Base-by-base conservation (phyloP, 2,329 filamentous ascomycete species). In the Mycogone perniciosa region DNA sequence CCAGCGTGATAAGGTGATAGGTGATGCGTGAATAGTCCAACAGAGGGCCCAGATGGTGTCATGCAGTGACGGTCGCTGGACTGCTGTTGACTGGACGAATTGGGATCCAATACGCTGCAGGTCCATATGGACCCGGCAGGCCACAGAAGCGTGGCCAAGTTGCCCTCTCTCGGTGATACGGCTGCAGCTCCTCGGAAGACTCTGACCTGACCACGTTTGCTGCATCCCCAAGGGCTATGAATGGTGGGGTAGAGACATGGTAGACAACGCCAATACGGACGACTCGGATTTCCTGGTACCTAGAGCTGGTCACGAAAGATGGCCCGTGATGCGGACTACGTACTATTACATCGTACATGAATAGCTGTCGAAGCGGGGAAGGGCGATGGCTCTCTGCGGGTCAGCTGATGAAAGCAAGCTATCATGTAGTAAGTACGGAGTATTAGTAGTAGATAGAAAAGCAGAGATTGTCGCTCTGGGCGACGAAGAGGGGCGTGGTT, bases 11-110 rank as follows among this genome's bases (percentile, higher is more conserved):
- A 47, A 44, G 51, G 30, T 45, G 48, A 31, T 34, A 38, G 10
- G 34, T 34, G 33, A 39, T 48, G 48, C 20, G 9, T 48, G 44
- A 48, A 50, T 54, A 46, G 48, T 48, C 41, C 33, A 48, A 48
- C 47, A 44, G 42, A 45, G 34, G 35, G 48, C 46, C 54, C 52
- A 51, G 58, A 59, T 62, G 60, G 60, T 62, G 60, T 60, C 57
- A 62, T 62, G 60, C 60, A 62, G 57, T 48, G 47, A 50, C 42
- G 31, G 31, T 49, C 35, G 37, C 46, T 38, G 33, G 35, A 9
- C 46, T 41, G 37, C 26, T 35, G 38, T 30, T 20, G 20, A 20
- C 44, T 49, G 43, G 44, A 41, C 51, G 48, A 53, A 53, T 53
- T 38, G 48, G 31, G 34, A 35, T 33, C 35, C 51, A 42, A 49